Evolutionary conservation across 768 basidiomycete species (phyloP), one percentile per base, ranked within the genome.

Genomic region (Phanerochaete carnosa): DNA sequence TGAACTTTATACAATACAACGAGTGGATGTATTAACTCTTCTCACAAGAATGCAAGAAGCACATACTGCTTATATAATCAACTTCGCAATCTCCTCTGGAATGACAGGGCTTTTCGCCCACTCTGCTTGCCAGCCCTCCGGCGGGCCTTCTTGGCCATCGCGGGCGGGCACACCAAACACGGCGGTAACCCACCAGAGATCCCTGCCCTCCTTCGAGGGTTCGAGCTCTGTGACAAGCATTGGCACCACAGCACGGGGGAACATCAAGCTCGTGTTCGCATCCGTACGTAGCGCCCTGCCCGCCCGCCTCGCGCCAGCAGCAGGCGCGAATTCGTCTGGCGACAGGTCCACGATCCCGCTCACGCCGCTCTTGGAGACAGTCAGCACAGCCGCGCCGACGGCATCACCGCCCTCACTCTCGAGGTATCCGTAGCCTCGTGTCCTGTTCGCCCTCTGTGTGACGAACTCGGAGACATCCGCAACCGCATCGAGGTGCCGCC

Each of bases 221-320:
- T 70, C 69, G 59, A 85, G 79, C 45, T 79, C 75, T 1, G 77
- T 83, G 53, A 82, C 62, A 47, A 90, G 77, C 43, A 86, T 87
- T 4, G 88, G 88, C 59, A 90, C 69, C n/a, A 88, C 80, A 35
- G 88, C 85, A 23, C 88, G 76, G 2, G 88, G 78, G 33, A 82
- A 83, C 63, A 90, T 81, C 67, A 90, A 70, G 69, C 89, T 90
- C 33, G 87, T 80, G 72, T 92, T 90, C 33, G 89, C 84, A 68
- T 92, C 89, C 28, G 83, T 83, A 45, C 87, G 77, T 15, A 89
- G 68, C n/a, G 83, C 82, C 57, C 72, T 70, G 19, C 77, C 81
- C 35, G 63, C 67, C 62, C 57, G 25, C 45, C 7, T 23, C 80
- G 66, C 32, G 54, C 13, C 35, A 5, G 30, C 51, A 23, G 46